A percentile compares a stretch with the other conserved stretches of the same genome.
These are phyloP conservation scores for Fragosphaeria purpurea DNA, from an alignment of 2,329 filamentous ascomycete species.

Conservation along the genomic window DNA sequence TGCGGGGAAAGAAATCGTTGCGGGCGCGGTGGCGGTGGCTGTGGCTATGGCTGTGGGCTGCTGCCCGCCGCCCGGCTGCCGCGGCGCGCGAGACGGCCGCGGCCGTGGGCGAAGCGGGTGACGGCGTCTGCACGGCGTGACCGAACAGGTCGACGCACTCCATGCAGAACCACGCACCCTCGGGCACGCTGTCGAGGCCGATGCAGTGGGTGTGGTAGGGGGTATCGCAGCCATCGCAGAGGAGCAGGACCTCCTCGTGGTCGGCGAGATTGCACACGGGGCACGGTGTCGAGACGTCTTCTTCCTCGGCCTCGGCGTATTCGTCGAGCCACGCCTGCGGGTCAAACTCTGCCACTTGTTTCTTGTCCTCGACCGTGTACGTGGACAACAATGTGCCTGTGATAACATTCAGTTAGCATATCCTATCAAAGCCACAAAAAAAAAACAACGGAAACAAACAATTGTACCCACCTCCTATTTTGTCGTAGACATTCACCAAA, in stretches of 20 bases:
- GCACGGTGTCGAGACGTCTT: slow-evolving; percentile 65
- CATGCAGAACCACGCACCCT: slow-evolving; percentile 83
- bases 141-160: slow-evolving; percentile 54
- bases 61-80: background rate
- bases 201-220: slow-evolving; percentile 89
- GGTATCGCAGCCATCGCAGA: slow-evolving; percentile 85
- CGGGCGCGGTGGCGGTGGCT: slow-evolving; percentile 3
- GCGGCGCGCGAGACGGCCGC: background rate
- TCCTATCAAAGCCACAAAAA: background rate
- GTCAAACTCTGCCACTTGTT: slow-evolving; percentile 84
- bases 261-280: slow-evolving; percentile 74
- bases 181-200: slow-evolving; percentile 66
- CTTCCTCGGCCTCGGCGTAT: slow-evolving; percentile 61
- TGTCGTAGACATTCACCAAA: slow-evolving; percentile 72
- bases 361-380: slow-evolving; percentile 66
- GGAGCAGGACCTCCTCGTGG: slow-evolving; percentile 72
- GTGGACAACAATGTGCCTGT: slow-evolving; percentile 45
- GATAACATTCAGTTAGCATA: slow-evolving; percentile 12
- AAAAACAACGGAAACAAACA: background rate
- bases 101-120: background rate
- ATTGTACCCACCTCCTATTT: slow-evolving; percentile 54
- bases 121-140: slow-evolving; percentile 23
- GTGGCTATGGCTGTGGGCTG: too few relatives aligned
- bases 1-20: slow-evolving; percentile 39
- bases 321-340: slow-evolving; percentile 64